Conservation (phyloP, 2,329 filamentous ascomycete genomes). For the Cryphonectria radicalis region DNA sequence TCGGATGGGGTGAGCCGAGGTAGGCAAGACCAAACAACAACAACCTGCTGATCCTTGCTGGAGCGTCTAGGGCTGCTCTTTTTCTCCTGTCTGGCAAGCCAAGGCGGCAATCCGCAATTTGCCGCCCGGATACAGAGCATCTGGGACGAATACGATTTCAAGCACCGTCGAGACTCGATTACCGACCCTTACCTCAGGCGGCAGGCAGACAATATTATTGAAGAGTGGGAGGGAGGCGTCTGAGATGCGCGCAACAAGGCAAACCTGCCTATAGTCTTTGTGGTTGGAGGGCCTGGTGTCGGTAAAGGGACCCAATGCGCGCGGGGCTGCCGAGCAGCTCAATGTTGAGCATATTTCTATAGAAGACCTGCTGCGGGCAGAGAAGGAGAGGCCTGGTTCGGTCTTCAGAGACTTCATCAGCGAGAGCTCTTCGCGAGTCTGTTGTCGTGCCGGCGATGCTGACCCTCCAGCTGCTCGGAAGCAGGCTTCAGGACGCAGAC, state of each 20-base stretch:
- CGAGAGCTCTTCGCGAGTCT: neutral
- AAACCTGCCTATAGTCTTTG: neutral
- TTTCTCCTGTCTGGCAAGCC: neutral
- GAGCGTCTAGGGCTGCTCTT: neutral
- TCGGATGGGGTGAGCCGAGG: no score
- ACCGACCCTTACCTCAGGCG: neutral
- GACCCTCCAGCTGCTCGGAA: conserved; percentile 2
- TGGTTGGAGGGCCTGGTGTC: conserved; percentile 4
- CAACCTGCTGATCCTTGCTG: no score
- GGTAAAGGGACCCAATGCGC: conserved; percentile 7
- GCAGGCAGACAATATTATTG: conserved; percentile 8
- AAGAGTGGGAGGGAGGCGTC: neutral
- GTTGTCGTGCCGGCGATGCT: neutral
- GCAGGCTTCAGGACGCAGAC: neutral
- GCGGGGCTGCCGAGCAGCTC: neutral
- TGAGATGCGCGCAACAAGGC: neutral
- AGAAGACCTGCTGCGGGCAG: neutral
- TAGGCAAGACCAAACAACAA: no score
- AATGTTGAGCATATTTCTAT: conserved; percentile 1
- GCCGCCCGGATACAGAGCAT: conserved; percentile 7
- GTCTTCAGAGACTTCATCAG: neutral
- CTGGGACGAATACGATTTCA: conserved; percentile 18
- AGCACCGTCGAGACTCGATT: neutral
- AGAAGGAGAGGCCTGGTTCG: neutral
- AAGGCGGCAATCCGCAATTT: neutral